Percentiles rank a stretch among this genome's conserved stretches.
Conservation (phyloP, 192 early-diverging fungal species). For the Coemansia sp. region DNA sequence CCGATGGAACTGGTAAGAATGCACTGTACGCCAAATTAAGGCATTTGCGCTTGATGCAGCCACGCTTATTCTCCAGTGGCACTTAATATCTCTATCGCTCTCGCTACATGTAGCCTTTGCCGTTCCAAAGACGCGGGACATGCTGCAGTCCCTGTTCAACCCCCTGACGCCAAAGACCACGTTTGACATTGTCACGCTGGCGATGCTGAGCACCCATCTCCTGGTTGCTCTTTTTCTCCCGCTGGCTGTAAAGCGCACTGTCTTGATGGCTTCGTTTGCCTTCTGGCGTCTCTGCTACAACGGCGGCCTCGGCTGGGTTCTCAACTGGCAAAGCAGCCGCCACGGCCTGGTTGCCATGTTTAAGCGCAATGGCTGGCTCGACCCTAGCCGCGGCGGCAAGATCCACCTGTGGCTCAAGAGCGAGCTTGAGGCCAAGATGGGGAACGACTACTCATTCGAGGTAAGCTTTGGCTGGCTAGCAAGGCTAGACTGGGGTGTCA, state of each 20-base stretch:
- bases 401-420: slow-evolving; percentile 61
- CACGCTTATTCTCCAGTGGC: not conserved
- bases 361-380: slow-evolving; percentile 67
- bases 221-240: slow-evolving; percentile 67
- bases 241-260: slow-evolving; percentile 49
- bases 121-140: slow-evolving; percentile 75
- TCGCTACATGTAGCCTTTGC: slow-evolving; percentile 35
- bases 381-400: slow-evolving; percentile 56
- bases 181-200: slow-evolving; percentile 72
- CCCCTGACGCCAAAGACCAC: slow-evolving; percentile 64
- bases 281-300: slow-evolving; percentile 91
- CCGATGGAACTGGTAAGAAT: slow-evolving; percentile 45
- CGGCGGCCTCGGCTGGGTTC: slow-evolving; percentile 76
- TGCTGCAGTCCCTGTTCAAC: slow-evolving; percentile 74
- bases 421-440: slow-evolving; percentile 79
- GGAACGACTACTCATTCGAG: slow-evolving; percentile 74
- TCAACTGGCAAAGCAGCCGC: slow-evolving; percentile 78
- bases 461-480: slow-evolving; percentile 4
- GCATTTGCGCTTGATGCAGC: slow-evolving; percentile 2
- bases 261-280: slow-evolving; percentile 74
- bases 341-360: slow-evolving; percentile 69
- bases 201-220: slow-evolving; percentile 63
- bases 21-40: not conserved
- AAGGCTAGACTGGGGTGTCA: not conserved
- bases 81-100: not conserved